Evolutionary conservation across 805 yeast species (phyloP).

Genomic region (Yamadazyma philogaea): DNA sequence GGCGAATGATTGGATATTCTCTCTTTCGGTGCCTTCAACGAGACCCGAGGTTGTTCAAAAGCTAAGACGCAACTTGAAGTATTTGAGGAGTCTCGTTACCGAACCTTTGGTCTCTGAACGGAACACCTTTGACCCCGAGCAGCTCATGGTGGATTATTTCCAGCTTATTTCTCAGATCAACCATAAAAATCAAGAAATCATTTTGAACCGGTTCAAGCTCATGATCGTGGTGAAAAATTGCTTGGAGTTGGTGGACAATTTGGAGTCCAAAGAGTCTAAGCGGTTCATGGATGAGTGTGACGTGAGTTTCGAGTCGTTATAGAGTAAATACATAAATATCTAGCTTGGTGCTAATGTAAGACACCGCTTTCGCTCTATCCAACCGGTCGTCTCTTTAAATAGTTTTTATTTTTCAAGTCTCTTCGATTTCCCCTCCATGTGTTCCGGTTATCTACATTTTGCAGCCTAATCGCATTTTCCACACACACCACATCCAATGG

Average conservation of each 20-base stretch:
- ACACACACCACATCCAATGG: background rate
- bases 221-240: constrained; percentile 9
- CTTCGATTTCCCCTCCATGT: no score
- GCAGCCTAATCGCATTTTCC: background rate
- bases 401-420: no score
- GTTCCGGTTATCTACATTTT: no score
- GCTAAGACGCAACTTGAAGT: background rate
- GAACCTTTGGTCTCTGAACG: background rate
- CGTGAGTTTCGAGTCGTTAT: constrained; percentile 3
- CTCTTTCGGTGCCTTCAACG: constrained; percentile 1
- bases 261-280: background rate
- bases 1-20: background rate
- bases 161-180: constrained; percentile 8
- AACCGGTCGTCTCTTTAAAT: no score
- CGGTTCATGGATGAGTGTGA: constrained; percentile 4
- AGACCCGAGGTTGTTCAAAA: background rate
- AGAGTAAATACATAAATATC: no score
- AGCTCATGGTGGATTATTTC: constrained; percentile 5
- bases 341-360: no score
- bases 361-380: no score
- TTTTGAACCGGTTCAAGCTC: constrained; percentile 7
- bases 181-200: constrained; percentile 1
- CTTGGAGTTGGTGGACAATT: constrained; percentile 4
- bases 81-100: background rate
- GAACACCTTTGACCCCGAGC: background rate